Percentiles rank a stretch among this genome's conserved stretches.
phyloP scores from a whole-genome alignment of 192 early-diverging fungal species.

The Entomortierella beljakovae region DNA sequence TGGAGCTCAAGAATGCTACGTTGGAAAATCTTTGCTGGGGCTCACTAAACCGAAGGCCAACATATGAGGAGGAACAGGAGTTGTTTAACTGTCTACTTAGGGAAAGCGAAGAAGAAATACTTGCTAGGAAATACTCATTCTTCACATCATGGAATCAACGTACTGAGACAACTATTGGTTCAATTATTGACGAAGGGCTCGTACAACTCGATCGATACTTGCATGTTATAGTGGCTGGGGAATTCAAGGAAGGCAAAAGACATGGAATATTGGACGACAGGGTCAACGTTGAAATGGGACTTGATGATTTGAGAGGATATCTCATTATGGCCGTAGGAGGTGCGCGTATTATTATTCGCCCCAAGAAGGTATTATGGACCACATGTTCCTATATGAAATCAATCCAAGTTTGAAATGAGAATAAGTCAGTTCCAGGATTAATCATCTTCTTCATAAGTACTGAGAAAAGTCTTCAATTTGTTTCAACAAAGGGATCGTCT shows the following conservation, averaged over 20 bases:
- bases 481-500: too few species aligned
- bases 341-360: conserved; percentile 25
- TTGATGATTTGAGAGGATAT: conserved; percentile 49
- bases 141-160: conserved; percentile 29
- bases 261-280: conserved; percentile 46
- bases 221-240: conserved; percentile 29
- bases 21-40: conserved; percentile 45
- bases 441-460: too few species aligned
- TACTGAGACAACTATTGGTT: conserved; percentile 27
- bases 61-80: conserved; percentile 26
- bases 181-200: conserved; percentile 31
- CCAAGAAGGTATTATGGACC: conserved; percentile 20
- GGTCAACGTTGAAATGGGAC: conserved; percentile 39
- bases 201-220: conserved; percentile 41
- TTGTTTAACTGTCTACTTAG: conserved; percentile 16
- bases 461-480: too few species aligned
- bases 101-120: conserved; percentile 25
- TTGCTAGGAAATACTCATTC: conserved; percentile 49
- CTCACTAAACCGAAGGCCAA: conserved; percentile 14
- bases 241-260: conserved; percentile 24
- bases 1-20: conserved; percentile 49
- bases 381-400: conserved; percentile 31
- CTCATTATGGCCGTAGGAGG: conserved; percentile 45
- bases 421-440: background rate
- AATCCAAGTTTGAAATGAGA: conserved; percentile 34